These are phyloP conservation scores for Pleurotus giganteus DNA, from an alignment of 768 basidiomycete genomes.

Conservation along the genomic window DNA sequence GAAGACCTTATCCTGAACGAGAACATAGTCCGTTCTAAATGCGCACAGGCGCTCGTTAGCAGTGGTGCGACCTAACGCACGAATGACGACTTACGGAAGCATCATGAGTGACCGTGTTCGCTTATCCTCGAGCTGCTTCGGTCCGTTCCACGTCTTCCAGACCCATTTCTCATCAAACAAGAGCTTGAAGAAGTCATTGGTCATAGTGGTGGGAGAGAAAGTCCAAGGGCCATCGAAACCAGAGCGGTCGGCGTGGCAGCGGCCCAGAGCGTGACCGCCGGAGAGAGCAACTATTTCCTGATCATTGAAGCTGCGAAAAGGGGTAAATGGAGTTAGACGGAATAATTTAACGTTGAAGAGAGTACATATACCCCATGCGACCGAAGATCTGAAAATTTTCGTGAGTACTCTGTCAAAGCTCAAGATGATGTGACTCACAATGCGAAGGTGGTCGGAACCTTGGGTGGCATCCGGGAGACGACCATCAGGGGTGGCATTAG, in stretches of 20 bases:
- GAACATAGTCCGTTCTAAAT: constrained; percentile 81
- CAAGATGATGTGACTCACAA: constrained; percentile 51
- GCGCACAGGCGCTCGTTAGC: constrained; percentile 1
- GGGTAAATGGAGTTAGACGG: background rate
- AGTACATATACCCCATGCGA: constrained; percentile 68
- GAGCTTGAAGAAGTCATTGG: constrained; percentile 85
- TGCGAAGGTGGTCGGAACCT: constrained; percentile 81
- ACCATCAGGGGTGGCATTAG: constrained; percentile 79
- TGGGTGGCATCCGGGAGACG: constrained; percentile 87
- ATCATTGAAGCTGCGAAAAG: constrained; percentile 74
- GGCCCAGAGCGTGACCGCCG: constrained; percentile 94
- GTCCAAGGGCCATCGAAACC: constrained; percentile 94
- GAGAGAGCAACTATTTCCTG: constrained; percentile 95
- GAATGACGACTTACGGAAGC: constrained; percentile 67
- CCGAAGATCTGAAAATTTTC: constrained; percentile 63
- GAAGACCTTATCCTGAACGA: constrained; percentile 90
- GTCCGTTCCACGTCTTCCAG: constrained; percentile 96
- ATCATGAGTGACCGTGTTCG: constrained; percentile 89
- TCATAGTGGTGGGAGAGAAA: constrained; percentile 86
- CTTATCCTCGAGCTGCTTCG: constrained; percentile 94
- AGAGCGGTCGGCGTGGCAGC: constrained; percentile 86
- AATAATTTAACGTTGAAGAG: background rate
- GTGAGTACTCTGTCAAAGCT: constrained; percentile 8
- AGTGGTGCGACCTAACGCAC: background rate
- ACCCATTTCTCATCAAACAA: constrained; percentile 88